These are phyloP conservation scores for Megacollybia platyphylla DNA, from an alignment of 1,284 basidiomycete genomes.

Conservation along the genomic window DNA sequence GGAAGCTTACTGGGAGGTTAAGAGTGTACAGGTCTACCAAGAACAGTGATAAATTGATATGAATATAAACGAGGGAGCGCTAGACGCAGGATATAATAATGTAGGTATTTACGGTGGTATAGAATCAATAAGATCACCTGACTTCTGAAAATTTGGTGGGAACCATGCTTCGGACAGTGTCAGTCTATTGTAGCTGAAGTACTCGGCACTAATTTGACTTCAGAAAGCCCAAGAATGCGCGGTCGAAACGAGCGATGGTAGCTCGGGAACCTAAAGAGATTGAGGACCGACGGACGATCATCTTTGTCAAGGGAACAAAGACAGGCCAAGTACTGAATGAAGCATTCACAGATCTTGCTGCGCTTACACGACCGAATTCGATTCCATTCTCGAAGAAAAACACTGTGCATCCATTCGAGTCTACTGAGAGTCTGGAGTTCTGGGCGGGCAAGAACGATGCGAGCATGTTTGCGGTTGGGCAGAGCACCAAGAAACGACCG, in stretches of 20 bases:
- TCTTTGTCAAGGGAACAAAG: constrained; percentile 87
- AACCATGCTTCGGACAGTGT: neutral
- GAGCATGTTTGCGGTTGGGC: constrained; percentile 81
- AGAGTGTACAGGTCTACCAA: neutral
- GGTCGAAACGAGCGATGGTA: constrained; percentile 88
- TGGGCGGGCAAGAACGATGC: constrained; percentile 95
- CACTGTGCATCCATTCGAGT: constrained; percentile 83
- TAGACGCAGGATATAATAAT: too few relatives aligned
- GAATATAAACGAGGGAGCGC: too few relatives aligned
- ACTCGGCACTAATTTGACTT: neutral
- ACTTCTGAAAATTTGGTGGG: neutral
- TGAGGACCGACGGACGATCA: constrained; percentile 73
- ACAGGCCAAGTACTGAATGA: constrained; percentile 70
- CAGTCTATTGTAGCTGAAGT: neutral
- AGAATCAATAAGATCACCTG: neutral
- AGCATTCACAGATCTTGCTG: constrained; percentile 87
- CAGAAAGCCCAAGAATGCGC: constrained; percentile 95
- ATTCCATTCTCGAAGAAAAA: constrained; percentile 97
- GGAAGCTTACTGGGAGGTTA: constrained; percentile 39
- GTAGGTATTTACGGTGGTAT: too few relatives aligned
- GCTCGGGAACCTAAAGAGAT: constrained; percentile 83
- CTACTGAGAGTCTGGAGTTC: constrained; percentile 72
- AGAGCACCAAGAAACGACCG: constrained; percentile 92
- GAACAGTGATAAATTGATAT: neutral
- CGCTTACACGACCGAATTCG: constrained; percentile 79